phyloP scores from a whole-genome alignment of 2,329 filamentous ascomycete genomes.

The Alternaria brassicicola region DNA sequence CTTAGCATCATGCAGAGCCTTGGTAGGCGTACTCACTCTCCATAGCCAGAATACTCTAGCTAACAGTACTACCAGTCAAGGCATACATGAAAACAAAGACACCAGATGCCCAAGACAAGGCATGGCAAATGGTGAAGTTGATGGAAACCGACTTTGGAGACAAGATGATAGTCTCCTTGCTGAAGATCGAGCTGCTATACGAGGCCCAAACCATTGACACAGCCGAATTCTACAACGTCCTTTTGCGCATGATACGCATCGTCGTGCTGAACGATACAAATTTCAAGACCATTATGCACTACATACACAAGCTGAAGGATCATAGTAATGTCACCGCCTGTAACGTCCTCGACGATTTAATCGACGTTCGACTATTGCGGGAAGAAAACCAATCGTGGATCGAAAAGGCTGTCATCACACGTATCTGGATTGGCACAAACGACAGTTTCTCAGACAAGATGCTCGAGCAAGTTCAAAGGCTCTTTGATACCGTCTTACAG shows the following conservation, averaged over 20 bases:
- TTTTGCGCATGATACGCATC: slow-evolving; percentile 66
- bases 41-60: not conserved
- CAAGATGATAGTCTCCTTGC: slow-evolving; percentile 68
- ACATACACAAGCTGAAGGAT: slow-evolving; percentile 68
- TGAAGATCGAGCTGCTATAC: slow-evolving; percentile 72
- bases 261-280: slow-evolving; percentile 66
- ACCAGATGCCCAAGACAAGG: slow-evolving; percentile 56
- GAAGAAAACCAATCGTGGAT: slow-evolving; percentile 64
- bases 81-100: slow-evolving; percentile 59
- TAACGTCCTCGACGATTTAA: slow-evolving; percentile 66
- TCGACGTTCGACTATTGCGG: slow-evolving; percentile 62
- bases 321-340: slow-evolving; percentile 47
- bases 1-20: slow-evolving; percentile 67
- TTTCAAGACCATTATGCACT: slow-evolving; percentile 69
- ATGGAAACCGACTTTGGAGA: slow-evolving; percentile 69
- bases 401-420: slow-evolving; percentile 71
- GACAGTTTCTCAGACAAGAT: slow-evolving; percentile 47
- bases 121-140: slow-evolving; percentile 63
- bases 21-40: slow-evolving; percentile 30
- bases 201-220: slow-evolving; percentile 44
- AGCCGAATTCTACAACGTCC: slow-evolving; percentile 54
- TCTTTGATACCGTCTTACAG: slow-evolving; percentile 56
- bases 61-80: slow-evolving; percentile 56
- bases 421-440: slow-evolving; percentile 68
- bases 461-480: slow-evolving; percentile 50